Conservation (phyloP, 805 yeast species). For the Isabelozyma rhagii region DNA sequence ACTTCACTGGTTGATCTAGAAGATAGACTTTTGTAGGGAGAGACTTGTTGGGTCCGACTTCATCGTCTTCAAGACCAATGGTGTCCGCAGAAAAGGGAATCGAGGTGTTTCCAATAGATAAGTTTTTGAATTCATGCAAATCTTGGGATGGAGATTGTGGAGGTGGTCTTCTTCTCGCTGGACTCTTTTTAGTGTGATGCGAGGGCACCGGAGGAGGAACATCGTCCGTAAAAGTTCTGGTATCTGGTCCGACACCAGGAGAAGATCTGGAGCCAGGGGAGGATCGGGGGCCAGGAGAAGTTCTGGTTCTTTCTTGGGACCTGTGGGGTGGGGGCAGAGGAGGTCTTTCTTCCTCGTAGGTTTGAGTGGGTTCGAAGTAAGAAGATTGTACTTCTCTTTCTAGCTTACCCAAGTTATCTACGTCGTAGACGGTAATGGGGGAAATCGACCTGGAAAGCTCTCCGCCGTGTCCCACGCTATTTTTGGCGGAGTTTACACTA, state of each 20-base stretch:
- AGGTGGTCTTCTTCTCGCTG: slow-evolving; percentile 20
- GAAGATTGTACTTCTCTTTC: slow-evolving; percentile 9
- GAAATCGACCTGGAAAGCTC: slow-evolving; percentile 9
- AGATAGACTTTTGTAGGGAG: slow-evolving; percentile 35
- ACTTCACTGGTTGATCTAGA: slow-evolving; percentile 31
- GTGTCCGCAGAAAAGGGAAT: slow-evolving; percentile 44
- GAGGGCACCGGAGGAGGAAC: slow-evolving; percentile 2
- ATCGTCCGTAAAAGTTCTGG: neutral
- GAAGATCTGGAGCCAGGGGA: neutral
- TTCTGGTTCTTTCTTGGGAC: neutral
- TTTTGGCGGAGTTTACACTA: slow-evolving; percentile 1
- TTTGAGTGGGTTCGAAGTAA: neutral
- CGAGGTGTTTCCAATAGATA: slow-evolving; percentile 11
- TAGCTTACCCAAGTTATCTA: slow-evolving; percentile 11
- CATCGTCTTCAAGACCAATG: slow-evolving; percentile 27
- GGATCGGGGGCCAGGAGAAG: neutral
- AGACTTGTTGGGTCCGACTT: neutral
- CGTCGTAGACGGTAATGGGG: slow-evolving; percentile 17
- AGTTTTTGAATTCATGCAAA: neutral
- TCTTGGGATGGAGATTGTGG: slow-evolving; percentile 8
- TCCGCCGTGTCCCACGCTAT: neutral
- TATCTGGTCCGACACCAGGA: neutral
- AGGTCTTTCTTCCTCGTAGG: neutral
- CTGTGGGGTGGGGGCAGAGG: neutral
- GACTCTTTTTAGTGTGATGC: slow-evolving; percentile 6